Conservation (phyloP, 2,329 filamentous ascomycete species). For the Exophiala oligosperma region DNA sequence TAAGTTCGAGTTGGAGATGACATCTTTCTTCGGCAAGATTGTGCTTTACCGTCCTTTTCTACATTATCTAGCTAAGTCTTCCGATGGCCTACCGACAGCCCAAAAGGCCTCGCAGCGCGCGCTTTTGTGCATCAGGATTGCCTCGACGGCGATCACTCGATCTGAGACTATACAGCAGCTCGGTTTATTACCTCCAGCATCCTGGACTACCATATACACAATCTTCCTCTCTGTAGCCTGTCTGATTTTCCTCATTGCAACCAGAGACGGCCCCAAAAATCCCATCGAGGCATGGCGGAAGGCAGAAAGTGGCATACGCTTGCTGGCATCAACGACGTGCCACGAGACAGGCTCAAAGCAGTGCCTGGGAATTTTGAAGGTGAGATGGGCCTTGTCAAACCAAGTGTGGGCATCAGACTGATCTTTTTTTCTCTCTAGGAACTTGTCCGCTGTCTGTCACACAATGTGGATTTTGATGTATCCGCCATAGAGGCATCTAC, state of each 20-base stretch:
- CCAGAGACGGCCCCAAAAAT: conserved; percentile 13
- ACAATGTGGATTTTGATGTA: conserved; percentile 15
- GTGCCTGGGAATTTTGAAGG: conserved; percentile 20
- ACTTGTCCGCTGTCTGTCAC: conserved; percentile 14
- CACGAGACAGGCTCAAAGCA: conserved; percentile 19
- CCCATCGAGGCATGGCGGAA: conserved; percentile 14
- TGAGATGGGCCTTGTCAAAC: not conserved
- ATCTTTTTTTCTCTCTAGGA: not conserved
- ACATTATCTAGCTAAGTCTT: conserved; percentile 26
- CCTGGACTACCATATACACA: conserved; percentile 26
- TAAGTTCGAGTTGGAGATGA: conserved; percentile 24
- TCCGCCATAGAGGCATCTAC: not conserved
- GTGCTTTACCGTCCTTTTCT: conserved; percentile 30
- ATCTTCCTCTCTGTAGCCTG: conserved; percentile 21
- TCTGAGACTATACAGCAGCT: conserved; percentile 17
- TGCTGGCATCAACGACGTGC: conserved; percentile 21
- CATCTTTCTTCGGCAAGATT: conserved; percentile 27
- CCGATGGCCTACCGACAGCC: conserved; percentile 10
- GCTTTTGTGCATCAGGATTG: conserved; percentile 18
- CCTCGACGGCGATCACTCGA: conserved; percentile 17
- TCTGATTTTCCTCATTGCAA: conserved; percentile 21
- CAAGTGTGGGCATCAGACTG: not conserved
- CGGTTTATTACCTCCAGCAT: conserved; percentile 20
- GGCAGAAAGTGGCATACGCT: conserved; percentile 16
- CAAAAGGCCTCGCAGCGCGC: conserved; percentile 15